Base-by-base conservation (phyloP, 305 asterid genomes). In the Fraxinus ornus region DNA sequence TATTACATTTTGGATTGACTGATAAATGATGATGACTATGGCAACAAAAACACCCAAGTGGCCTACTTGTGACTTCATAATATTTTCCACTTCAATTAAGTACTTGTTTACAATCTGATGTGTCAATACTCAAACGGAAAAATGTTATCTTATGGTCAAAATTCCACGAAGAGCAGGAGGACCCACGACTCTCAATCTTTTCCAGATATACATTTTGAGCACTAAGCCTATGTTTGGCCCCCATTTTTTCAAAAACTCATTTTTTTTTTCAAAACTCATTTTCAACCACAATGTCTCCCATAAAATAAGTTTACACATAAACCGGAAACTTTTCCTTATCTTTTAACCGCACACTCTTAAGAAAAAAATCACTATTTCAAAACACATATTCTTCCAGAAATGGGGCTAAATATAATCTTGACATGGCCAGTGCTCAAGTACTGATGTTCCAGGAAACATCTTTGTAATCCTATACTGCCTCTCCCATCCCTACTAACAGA, bases 1-100 rank as follows among this genome's bases (percentile, higher is more conserved):
- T 60, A 21, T 21, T 21, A 60, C 70, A 60, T 60, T 60, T 60
- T 19, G 70, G 13, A 7, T 7, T 21, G 70, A 60, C 13, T 21
- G 5, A 60, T 8, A 60, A 60, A 60, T 21, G 70, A 60, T 7
- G 30, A 19, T 19, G 26, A 55, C 12, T 13, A 3, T 37, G 30
- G 66, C n/a, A 68, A 83, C 74, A 22, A 62, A 77, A 66, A 73
- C 52, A 36, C 76, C 57, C 5, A 73, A 8, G 41, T 75, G 68
- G 47, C 49, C 7, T 7, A 60, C 70, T 75, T 24, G 28, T 37
- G 35, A 55, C 47, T 71, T 70, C 62, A 32, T 52, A 52, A 30
- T 22, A 55, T 12, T 10, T 37, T 47, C 22, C 66, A 57, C 9
- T 37, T 84, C 60, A 52, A 68, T 57, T 57, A 80, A 35, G 13